Conservation (phyloP, 192 early-diverging fungal species). For the Backusella tuberculispora region DNA sequence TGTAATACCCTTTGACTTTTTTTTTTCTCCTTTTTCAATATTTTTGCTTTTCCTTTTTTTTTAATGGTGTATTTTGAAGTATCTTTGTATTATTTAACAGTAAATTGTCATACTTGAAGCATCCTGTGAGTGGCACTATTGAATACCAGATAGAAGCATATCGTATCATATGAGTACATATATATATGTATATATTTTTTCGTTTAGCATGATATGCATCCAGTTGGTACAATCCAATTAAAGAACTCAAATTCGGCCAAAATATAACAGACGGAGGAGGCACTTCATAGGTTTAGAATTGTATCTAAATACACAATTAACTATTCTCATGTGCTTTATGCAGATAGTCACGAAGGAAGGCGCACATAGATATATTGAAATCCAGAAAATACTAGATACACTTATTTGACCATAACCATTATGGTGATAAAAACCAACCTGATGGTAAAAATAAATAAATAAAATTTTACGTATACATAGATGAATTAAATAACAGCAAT, state of each 20-base stretch:
- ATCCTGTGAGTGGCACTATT: too few relatives aligned
- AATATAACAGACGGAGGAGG: neutral
- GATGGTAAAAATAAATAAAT: neutral
- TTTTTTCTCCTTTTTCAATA: neutral
- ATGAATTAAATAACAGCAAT: neutral
- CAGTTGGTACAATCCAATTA: neutral
- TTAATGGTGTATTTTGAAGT: neutral
- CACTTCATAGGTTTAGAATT: neutral
- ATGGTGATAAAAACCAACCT: neutral
- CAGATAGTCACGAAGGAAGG: slow-evolving; percentile 9
- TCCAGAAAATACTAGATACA: neutral
- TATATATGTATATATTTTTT: neutral
- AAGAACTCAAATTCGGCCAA: neutral
- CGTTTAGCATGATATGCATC: neutral
- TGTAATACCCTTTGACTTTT: neutral
- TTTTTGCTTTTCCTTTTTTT: neutral
- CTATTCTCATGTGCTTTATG: neutral
- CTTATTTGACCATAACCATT: neutral
- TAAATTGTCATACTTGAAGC: neutral
- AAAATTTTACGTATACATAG: neutral
- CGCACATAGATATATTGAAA: neutral
- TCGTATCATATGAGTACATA: neutral
- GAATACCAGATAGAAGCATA: too few relatives aligned
- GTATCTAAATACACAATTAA: neutral
- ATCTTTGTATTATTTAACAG: neutral